These are phyloP conservation scores for Primulina tabacum DNA, from an alignment of 257 asterid genomes.

Conservation along the genomic window DNA sequence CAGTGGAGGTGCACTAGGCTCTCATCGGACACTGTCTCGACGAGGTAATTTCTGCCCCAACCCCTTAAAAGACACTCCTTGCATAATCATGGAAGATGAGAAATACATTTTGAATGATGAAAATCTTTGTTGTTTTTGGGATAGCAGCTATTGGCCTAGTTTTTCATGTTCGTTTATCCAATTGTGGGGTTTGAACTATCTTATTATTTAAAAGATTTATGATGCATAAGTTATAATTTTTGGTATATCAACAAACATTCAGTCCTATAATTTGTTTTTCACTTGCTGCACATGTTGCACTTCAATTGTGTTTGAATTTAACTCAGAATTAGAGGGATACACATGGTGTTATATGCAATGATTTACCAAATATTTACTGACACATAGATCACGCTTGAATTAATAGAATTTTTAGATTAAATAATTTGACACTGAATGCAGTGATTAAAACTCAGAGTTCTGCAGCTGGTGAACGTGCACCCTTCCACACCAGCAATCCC, in stretches of 20 bases:
- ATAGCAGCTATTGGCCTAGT: background rate
- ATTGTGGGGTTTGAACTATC: background rate
- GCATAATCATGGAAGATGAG: background rate
- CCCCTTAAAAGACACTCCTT: background rate
- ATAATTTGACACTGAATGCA: constrained; percentile 36
- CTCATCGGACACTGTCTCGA: constrained; percentile 34
- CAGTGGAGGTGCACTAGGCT: constrained; percentile 41
- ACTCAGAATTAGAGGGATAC: background rate
- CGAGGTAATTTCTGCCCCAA: constrained; percentile 39
- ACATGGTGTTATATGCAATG: background rate
- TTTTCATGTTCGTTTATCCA: background rate
- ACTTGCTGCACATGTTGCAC: background rate
- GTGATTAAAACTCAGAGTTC: constrained; percentile 39
- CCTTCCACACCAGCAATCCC: constrained; percentile 55
- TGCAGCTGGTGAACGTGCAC: constrained; percentile 43
- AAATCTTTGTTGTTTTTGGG: background rate
- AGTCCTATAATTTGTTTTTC: too few species aligned
- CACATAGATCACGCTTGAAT: constrained; percentile 3
- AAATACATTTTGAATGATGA: background rate
- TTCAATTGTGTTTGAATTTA: background rate
- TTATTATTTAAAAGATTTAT: too few species aligned
- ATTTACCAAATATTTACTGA: too few species aligned
- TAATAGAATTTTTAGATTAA: background rate
- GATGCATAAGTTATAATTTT: background rate
- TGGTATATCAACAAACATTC: background rate